A percentile compares a stretch with the other conserved stretches of the same genome.
Conservation (phyloP, 352 stramenopile genomes). For the Pseudoperonospora humuli region DNA sequence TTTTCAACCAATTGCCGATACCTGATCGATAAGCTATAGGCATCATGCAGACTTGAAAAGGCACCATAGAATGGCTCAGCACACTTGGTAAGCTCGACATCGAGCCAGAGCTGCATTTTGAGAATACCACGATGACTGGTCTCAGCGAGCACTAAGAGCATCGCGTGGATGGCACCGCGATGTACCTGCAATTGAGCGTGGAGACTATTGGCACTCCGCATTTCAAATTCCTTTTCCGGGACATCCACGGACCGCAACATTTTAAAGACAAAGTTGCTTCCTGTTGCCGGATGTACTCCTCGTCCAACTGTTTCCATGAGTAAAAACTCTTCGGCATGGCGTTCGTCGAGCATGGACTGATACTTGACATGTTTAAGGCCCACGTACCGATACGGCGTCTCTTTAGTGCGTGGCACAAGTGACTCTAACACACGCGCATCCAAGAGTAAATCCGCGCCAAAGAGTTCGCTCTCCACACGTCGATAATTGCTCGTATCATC, state of each 20-base stretch:
- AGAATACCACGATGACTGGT: conserved; percentile 45
- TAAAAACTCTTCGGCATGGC: conserved; percentile 53
- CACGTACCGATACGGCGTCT: conserved; percentile 64
- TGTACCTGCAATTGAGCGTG: conserved; percentile 38
- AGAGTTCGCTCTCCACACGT: conserved; percentile 48
- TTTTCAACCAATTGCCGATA: conserved; percentile 57
- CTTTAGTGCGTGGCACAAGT: conserved; percentile 53
- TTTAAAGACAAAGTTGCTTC: conserved; percentile 50
- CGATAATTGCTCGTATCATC: conserved; percentile 46
- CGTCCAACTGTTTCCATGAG: conserved; percentile 49
- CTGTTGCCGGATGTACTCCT: conserved; percentile 33
- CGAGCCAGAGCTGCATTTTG: conserved; percentile 68
- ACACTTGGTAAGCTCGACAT: conserved; percentile 50
- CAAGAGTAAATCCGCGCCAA: conserved; percentile 46
- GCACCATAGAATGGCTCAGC: conserved; percentile 43
- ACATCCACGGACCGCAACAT: conserved; percentile 50
- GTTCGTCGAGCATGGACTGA: conserved; percentile 44
- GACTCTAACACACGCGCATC: conserved; percentile 66
- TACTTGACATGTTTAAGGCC: conserved; percentile 76
- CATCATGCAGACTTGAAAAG: conserved; percentile 58
- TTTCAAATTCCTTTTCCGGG: conserved; percentile 37
- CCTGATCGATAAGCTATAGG: conserved; percentile 53
- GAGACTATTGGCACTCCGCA: conserved; percentile 34
- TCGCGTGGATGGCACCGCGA: conserved; percentile 50
- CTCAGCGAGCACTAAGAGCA: conserved; percentile 51